Conservation (phyloP, 441 rosid species). For the Populus trichocarpa region DNA sequence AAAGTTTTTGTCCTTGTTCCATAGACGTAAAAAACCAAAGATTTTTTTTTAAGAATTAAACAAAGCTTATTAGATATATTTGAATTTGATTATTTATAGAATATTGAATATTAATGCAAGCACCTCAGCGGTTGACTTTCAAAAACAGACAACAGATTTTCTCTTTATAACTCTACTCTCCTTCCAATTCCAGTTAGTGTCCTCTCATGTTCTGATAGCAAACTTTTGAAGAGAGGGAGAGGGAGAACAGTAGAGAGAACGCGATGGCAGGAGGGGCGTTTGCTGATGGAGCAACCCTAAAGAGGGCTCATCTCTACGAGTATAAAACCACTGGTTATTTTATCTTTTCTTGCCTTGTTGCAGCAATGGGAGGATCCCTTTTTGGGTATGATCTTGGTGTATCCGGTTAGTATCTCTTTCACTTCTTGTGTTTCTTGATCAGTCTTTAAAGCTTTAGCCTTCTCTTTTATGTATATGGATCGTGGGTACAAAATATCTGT, state of each 20-base stretch:
- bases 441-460: neutral
- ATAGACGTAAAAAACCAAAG: too few relatives aligned
- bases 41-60: neutral
- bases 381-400: slow-evolving; percentile 81
- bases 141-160: neutral
- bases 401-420: slow-evolving; percentile 38
- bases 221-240: neutral
- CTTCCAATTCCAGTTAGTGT: neutral
- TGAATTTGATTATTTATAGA: neutral
- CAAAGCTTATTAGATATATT: neutral
- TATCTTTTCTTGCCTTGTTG: slow-evolving; percentile 56
- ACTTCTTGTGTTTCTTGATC: neutral
- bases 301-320: slow-evolving; percentile 72
- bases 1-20: neutral
- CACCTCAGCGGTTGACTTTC: neutral
- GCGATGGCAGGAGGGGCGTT: slow-evolving; percentile 71
- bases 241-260: neutral
- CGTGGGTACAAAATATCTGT: neutral
- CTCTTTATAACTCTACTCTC: neutral
- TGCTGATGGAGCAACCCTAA: slow-evolving; percentile 35
- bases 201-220: neutral
- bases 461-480: neutral
- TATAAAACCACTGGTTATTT: slow-evolving; percentile 52
- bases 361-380: slow-evolving; percentile 70
- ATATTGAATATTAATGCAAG: neutral